Conservation (phyloP, 2,329 filamentous ascomycete species). For the Aspergillus caelatus region DNA sequence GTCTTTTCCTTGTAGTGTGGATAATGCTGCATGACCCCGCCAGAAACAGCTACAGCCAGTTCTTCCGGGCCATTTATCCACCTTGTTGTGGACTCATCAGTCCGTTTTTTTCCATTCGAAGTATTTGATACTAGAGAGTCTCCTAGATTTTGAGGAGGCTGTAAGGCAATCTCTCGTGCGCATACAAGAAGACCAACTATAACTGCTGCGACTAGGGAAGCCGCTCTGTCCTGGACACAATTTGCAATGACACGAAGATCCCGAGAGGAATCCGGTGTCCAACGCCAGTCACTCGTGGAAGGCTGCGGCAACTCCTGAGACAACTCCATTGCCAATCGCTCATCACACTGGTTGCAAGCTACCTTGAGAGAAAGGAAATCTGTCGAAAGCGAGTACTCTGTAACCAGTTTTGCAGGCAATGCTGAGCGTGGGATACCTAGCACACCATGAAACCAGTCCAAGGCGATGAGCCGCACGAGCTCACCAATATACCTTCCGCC, state of each 20-base stretch:
- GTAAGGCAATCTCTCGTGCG: constrained; percentile 62
- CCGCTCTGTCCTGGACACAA: constrained; percentile 69
- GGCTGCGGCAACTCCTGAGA: constrained; percentile 54
- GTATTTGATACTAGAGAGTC: too few relatives aligned
- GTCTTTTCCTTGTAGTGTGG: constrained; percentile 70
- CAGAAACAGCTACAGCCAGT: constrained; percentile 74
- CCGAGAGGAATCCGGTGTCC: constrained; percentile 63
- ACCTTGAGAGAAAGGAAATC: constrained; percentile 71
- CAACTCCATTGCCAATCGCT: constrained; percentile 46
- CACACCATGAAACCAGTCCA: constrained; percentile 60
- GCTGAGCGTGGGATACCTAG: constrained; percentile 42
- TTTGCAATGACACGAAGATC: constrained; percentile 66
- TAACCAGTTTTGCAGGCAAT: constrained; percentile 57
- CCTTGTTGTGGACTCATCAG: constrained; percentile 17
- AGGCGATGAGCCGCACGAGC: constrained; percentile 67
- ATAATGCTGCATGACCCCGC: constrained; percentile 75
- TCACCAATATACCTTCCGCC: constrained; percentile 73
- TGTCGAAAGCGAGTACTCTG: constrained; percentile 64
- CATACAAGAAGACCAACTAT: constrained; percentile 68
- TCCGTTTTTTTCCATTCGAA: constrained; percentile 17
- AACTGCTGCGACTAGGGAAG: constrained; percentile 70
- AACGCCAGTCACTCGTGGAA: constrained; percentile 52
- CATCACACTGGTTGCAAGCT: constrained; percentile 53
- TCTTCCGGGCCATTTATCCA: constrained; percentile 52
- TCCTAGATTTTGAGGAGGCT: background rate